Percentiles rank a stretch among this genome's conserved stretches.
Evolutionary conservation across 2,329 filamentous ascomycete species (phyloP).

Genomic region (Emmonsiellopsis sp.): DNA sequence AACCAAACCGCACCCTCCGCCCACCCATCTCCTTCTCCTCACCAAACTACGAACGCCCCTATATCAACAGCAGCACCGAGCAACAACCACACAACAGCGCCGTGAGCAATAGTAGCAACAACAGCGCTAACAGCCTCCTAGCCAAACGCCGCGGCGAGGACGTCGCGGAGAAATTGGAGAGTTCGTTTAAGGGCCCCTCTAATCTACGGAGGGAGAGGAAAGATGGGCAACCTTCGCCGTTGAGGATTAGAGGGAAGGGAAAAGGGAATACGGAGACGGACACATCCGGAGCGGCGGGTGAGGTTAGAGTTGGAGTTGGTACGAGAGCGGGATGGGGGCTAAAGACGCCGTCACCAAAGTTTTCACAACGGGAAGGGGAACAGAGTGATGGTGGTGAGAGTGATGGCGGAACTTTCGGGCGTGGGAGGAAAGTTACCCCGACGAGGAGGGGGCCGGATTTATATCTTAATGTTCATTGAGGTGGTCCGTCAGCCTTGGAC

Average conservation of each 20-base stretch:
- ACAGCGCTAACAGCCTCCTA: slow-evolving; percentile 11
- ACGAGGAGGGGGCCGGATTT: slow-evolving; percentile 23
- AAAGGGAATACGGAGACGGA: too few species aligned
- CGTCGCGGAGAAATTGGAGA: slow-evolving; percentile 14
- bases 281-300: background rate
- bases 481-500: too few species aligned
- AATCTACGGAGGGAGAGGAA: background rate
- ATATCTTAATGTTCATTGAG: slow-evolving; percentile 24
- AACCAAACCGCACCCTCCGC: too few species aligned
- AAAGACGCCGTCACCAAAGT: background rate
- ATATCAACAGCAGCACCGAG: background rate
- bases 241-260: background rate
- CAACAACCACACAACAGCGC: background rate
- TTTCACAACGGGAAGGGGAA: background rate
- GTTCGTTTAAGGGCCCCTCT: slow-evolving; percentile 3
- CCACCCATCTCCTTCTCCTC: too few species aligned
- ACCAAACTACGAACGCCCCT: background rate
- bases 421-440: slow-evolving; percentile 23
- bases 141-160: slow-evolving; percentile 16
- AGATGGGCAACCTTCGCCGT: background rate
- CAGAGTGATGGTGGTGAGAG: background rate
- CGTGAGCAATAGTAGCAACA: slow-evolving; percentile 3
- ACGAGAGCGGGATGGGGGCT: background rate
- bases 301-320: background rate
- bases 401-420: slow-evolving; percentile 7